Evolutionary conservation across 768 basidiomycete genomes (phyloP).

Genomic region (Megacollybia marginata): DNA sequence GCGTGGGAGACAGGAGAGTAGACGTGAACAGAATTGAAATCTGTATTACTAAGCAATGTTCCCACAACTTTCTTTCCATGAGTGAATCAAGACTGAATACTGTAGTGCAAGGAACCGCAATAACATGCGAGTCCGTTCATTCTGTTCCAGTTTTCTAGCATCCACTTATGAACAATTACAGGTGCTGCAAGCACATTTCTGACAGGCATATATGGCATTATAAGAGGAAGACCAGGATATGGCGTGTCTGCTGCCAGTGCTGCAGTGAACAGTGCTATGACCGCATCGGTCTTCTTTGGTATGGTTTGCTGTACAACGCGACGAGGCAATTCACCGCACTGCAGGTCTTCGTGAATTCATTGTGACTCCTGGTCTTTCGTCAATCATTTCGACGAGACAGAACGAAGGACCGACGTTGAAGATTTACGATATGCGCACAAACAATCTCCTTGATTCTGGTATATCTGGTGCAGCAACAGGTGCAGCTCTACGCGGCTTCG

Average conservation of each 20-base stretch:
- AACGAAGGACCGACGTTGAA: constrained; percentile 1
- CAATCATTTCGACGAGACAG: constrained; percentile 33
- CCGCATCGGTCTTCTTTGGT: constrained; percentile 77
- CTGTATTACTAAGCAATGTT: not conserved
- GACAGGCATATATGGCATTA: constrained; percentile 36
- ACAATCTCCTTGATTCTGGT: constrained; percentile 63
- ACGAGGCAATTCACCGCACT: constrained; percentile 2
- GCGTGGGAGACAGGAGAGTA: constrained; percentile 39
- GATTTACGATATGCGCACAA: constrained; percentile 41
- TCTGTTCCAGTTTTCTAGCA: constrained; percentile 15
- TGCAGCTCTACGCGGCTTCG: constrained; percentile 45
- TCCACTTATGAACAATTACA: constrained; percentile 24
- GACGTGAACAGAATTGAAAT: not conserved
- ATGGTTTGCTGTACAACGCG: constrained; percentile 17
- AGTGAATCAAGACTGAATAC: not conserved
- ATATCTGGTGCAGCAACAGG: constrained; percentile 67
- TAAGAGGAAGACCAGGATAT: constrained; percentile 39
- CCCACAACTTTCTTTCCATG: not conserved
- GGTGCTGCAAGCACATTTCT: constrained; percentile 50
- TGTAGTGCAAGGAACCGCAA: constrained; percentile 49
- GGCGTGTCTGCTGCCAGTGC: constrained; percentile 48
- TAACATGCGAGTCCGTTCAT: constrained; percentile 79
- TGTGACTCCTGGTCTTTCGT: constrained; percentile 52
- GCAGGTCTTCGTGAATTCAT: constrained; percentile 67
- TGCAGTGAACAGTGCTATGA: constrained; percentile 65